Base-by-base conservation (phyloP, 768 basidiomycete species). In the Russula earlei region DNA sequence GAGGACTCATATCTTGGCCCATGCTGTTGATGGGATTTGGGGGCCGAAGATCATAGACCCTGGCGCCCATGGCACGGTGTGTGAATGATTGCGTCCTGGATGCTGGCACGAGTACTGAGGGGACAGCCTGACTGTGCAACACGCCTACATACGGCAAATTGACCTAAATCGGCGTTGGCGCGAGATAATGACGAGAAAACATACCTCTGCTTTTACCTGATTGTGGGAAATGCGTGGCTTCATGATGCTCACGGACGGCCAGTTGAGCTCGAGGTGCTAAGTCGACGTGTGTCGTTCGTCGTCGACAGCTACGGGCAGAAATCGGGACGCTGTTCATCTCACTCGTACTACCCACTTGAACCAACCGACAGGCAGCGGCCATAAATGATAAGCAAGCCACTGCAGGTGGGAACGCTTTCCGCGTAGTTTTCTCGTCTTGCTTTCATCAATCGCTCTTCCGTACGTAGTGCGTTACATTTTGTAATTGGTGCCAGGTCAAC, bases 121-220 rank as follows among this genome's bases (percentile, higher is more conserved):
- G n/a, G 19, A n/a, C 42, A 36, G 41, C 47, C 48, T 29, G 31
- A 31, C 48, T 38, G 54, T 31, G 44, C 45, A 58, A 53, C 52
- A 33, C 33, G 41, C 52, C 41, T 29, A 14, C 43, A 52, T 58
- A 58, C 57, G 57, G 57, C 52, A 58, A 33, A 20, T 49, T 58
- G 57, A 54, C 38, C 52, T 38, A 58, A 58, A 22, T 45, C 3
- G 29, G 49, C 41, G 11, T 38, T 46, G 49, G 52, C 45, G 42
- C 47, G 57, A 54, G 27, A 25, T 33, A 44, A 49, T 58, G 57
- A 58, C 52, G 57, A 49, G 41, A 58, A 54, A 54, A 54, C 52
- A 49, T 25, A 54, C 51, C 38, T 48, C 51, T 42, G 15, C 22
- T 34, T 27, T 48, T 47, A 52, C 43, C 51, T 52, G 38, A 41